Conservation (phyloP, 1,284 basidiomycete species). For the Pseudozyma sp. region DNA sequence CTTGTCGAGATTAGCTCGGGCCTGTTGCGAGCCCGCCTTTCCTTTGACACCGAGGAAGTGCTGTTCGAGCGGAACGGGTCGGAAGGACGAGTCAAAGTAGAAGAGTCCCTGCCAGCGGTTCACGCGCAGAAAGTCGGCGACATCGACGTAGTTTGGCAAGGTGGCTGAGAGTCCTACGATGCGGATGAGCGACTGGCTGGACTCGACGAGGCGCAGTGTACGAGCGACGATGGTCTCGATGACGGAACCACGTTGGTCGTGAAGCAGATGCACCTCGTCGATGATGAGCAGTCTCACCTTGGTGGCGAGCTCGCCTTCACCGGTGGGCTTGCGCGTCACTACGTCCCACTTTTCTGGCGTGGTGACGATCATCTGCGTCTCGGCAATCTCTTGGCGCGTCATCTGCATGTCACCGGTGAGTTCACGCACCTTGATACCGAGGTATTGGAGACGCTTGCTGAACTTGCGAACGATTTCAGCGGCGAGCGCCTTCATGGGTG, state of each 20-base stretch:
- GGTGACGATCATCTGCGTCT: conserved; percentile 98
- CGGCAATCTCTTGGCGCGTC: conserved; percentile 90
- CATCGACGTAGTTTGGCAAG: conserved; percentile 95
- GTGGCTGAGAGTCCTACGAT: conserved; percentile 98
- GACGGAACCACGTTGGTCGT: conserved; percentile 97
- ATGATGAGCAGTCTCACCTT: conserved; percentile 95
- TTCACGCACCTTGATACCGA: conserved; percentile 87
- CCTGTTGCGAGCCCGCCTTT: conserved; percentile 80
- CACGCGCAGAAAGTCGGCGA: conserved; percentile 93
- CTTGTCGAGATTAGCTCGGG: conserved; percentile 87
- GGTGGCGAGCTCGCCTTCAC: conserved; percentile 88
- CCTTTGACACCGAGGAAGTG: conserved; percentile 96
- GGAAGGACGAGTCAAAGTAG: conserved; percentile 97
- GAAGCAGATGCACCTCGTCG: conserved; percentile 96
- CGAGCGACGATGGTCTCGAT: conserved; percentile 98
- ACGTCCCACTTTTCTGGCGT: conserved; percentile 99
- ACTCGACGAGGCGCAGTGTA: conserved; percentile 92
- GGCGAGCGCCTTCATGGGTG: conserved; percentile 98
- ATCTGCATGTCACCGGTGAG: conserved; percentile 99
- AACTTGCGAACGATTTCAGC: conserved; percentile 95
- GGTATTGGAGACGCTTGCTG: conserved; percentile 88
- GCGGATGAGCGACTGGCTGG: conserved; percentile 95
- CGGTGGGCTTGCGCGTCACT: conserved; percentile 94
- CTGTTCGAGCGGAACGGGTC: conserved; percentile 95
- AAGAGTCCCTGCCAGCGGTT: conserved; percentile 91